Base-by-base conservation (phyloP, 176 grass and related monocot species). In the Triticum timopheevii region DNA sequence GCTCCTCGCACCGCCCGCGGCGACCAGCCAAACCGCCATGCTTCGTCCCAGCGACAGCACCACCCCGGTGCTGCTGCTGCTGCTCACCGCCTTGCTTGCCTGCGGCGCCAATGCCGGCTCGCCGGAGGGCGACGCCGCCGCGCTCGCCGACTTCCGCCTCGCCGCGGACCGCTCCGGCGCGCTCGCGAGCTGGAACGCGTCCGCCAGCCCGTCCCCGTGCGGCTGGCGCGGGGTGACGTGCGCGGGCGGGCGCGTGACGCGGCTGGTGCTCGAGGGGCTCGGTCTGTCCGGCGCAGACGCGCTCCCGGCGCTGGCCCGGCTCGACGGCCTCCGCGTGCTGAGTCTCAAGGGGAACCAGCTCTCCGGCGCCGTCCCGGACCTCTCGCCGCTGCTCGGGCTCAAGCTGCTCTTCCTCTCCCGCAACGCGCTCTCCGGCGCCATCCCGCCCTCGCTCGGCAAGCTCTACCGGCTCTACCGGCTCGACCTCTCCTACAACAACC, bases 391-490 rank as follows among this genome's bases (percentile, higher is more conserved):
- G 27, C 28, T 79, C 0, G 85, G 90, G 20, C 85, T 99, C 36
- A 99, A 99, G 88, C 89, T 99, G 22, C 85, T 99, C 15, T 99
- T 97, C 72, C 90, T 99, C 47, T 81, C 97, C 17, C 76, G 84
- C 40, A 99, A 97, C 87, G 13, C 61, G 34, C 87, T 99, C 30
- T 93, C 89, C 20, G 94, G 97, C 27, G 52, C 64, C 1, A 86
- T 99, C 15, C 94, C 90, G 20, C 59, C 89, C 24, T 93, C 94
- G 33, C 65, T 99, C 2, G 86, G 85, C 0, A 3, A 5, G 40
- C 80, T 97, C 33, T 85, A 82, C 87, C 84, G 94, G 0, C 85
- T 99, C 34, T 99, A 97, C 73, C 92, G 94, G 3, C 97, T 99
- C 34, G 94, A 99, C 83, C 72, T 97, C 4, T 94, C 92, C 8